phyloP scores from a whole-genome alignment of 2,329 filamentous ascomycete genomes.

The Ceratocystis papillata region DNA sequence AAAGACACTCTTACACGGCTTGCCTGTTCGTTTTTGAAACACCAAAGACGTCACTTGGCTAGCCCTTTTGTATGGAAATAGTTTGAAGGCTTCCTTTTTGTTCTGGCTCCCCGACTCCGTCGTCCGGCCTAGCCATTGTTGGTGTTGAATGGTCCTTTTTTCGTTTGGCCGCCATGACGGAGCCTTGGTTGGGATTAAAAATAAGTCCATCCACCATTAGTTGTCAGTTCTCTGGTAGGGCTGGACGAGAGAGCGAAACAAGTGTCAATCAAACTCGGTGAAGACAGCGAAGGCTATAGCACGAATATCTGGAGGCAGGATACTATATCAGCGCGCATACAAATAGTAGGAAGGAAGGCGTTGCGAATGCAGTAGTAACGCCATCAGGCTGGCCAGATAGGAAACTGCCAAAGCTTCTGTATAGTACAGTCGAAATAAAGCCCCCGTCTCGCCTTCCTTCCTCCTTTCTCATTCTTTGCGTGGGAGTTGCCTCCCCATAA shows the following conservation, averaged over 20 bases:
- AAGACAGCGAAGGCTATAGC: no score
- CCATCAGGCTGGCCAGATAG: neutral
- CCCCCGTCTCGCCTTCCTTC: conserved; percentile 3
- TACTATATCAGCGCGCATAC: no score
- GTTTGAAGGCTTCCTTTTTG: conserved; percentile 5
- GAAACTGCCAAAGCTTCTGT: conserved; percentile 10
- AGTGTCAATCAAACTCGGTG: neutral
- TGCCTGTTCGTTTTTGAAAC: conserved; percentile 10
- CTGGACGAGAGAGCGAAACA: neutral
- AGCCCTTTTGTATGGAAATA: neutral
- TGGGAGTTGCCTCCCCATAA: conserved; percentile 3
- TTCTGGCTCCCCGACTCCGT: no score
- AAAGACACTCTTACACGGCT: neutral
- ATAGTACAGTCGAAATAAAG: conserved; percentile 1
- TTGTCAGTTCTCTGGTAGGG: neutral
- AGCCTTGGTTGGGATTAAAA: neutral
- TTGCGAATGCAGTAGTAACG: neutral
- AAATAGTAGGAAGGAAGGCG: no score
- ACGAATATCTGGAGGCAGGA: no score
- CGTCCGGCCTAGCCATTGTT: conserved; percentile 7
- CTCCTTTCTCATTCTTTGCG: conserved; percentile 6
- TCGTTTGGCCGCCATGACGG: neutral
- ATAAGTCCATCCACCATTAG: neutral
- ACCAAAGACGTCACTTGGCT: conserved; percentile 1
- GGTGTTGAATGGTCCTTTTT: neutral